Evolutionary conservation across 192 early-diverging fungal species (phyloP).

Genomic region (Gamsiella multidivaricata): DNA sequence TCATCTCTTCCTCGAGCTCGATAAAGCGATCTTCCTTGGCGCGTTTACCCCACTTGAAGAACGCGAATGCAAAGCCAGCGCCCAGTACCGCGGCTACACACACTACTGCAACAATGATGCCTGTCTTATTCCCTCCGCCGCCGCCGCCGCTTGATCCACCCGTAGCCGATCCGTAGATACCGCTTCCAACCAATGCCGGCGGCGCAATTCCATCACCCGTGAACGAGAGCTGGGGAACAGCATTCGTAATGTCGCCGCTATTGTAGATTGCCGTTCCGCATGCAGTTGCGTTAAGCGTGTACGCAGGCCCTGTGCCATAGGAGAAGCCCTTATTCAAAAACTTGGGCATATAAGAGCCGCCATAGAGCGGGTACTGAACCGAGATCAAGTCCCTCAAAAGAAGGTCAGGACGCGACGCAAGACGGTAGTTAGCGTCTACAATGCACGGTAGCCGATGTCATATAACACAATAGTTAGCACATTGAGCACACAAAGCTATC

Average conservation of each 20-base stretch:
- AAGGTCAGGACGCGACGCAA: constrained; percentile 57
- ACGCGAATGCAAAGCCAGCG: constrained; percentile 43
- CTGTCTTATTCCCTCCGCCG: constrained; percentile 7
- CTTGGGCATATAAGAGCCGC: background rate
- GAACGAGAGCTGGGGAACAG: background rate
- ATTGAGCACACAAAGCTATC: too few species aligned
- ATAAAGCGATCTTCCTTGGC: constrained; percentile 53
- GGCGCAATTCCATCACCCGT: background rate
- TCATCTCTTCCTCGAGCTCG: constrained; percentile 54
- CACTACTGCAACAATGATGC: constrained; percentile 32
- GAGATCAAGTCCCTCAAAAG: constrained; percentile 56
- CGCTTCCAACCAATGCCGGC: background rate
- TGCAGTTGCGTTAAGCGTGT: background rate
- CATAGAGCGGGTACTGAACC: constrained; percentile 52
- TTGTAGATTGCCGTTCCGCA: background rate
- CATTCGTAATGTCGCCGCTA: background rate
- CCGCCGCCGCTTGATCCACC: background rate
- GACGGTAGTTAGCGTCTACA: constrained; percentile 56
- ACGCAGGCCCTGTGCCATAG: background rate
- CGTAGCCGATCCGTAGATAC: constrained; percentile 10
- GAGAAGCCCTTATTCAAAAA: constrained; percentile 51
- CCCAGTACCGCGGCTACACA: constrained; percentile 23
- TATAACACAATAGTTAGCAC: too few species aligned
- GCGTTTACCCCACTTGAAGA: constrained; percentile 52
- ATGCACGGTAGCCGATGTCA: background rate